Percentiles rank a stretch among this genome's conserved stretches.
phyloP scores from a whole-genome alignment of 1,139 yeast genomes.

The Kodamaea sp. region DNA sequence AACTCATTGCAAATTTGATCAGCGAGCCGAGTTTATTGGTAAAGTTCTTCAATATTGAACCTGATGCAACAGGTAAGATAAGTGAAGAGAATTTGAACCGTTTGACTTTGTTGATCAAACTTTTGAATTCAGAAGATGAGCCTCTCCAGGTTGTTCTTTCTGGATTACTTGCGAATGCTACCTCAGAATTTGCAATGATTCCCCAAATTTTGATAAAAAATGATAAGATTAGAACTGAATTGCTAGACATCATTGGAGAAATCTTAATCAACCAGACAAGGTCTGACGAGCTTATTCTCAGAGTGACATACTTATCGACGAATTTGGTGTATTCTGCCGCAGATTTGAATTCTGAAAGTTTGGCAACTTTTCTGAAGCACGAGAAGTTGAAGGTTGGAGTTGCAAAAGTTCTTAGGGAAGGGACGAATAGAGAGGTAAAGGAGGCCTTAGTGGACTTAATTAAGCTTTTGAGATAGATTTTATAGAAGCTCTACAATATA shows the following conservation, averaged over 20 bases:
- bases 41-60: constrained; percentile 50
- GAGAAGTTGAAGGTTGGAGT: constrained; percentile 22
- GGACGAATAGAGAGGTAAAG: constrained; percentile 19
- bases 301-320: constrained; percentile 36
- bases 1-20: constrained; percentile 48
- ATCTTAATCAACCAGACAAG: constrained; percentile 31
- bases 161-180: constrained; percentile 52
- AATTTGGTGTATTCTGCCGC: constrained; percentile 31
- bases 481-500: too few relatives aligned
- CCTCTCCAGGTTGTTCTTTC: constrained; percentile 43
- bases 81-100: constrained; percentile 29
- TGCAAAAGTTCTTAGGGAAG: constrained; percentile 13
- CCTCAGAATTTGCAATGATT: constrained; percentile 49
- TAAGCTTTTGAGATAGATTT: too few relatives aligned
- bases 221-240: constrained; percentile 22
- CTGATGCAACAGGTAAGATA: constrained; percentile 6
- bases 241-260: constrained; percentile 23
- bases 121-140: constrained; percentile 40
- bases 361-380: constrained; percentile 15
- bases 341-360: constrained; percentile 6
- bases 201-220: constrained; percentile 31
- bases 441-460: constrained; percentile 24
- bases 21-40: constrained; percentile 46
- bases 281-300: constrained; percentile 34
- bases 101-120: constrained; percentile 37